Base-by-base conservation (phyloP, 495 filamentous ascomycete genomes). In the Rhypophila decipiens region DNA sequence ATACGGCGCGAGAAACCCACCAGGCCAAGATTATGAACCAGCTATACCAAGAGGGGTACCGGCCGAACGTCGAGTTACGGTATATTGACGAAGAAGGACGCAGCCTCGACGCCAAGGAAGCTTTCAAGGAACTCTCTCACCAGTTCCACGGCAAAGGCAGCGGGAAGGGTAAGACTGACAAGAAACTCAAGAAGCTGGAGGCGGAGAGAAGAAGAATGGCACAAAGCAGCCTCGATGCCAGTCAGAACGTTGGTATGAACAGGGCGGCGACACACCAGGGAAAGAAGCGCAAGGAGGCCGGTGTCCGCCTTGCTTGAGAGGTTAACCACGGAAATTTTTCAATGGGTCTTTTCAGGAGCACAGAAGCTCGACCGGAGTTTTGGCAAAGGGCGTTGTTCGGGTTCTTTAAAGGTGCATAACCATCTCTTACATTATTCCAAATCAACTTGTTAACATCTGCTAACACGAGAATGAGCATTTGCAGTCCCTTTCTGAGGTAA, bases 61-160 rank as follows among this genome's bases (percentile, higher is more conserved):
- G 86, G 66, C 93, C 93, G 2, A 83, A 86, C 58, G 82, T 98
- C 21, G 79, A 95, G 61, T 76, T 98, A 47, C 86, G 85, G 65
- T 96, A 98, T 49, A 79, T 86, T 45, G 93, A 96, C 61, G 90
- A 90, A 41, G 80, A 79, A 58, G 93, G 93, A 5, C 81, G 93
- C 22, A 68, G 73, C 40, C 86, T 98, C 78, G 84, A 84, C 55
- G 80, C 85, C 60, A 98, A 97, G 72, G 93, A 98, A 68, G 93
- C 93, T 1, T 98, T 97, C 74, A 75, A 75, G 60, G 56, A 96
- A 60, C 73, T 97, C 38, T 88, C 82, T 57, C 93, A 98, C 69
- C 86, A 94, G 66, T 98, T 98, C 81, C 93, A 98, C 69, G 93
- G 93, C 44, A 96, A 97, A 71, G 90, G 90, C 36, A 90, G 84